These are phyloP conservation scores for Xerocomellus amylosporus DNA, from an alignment of 768 basidiomycete species.

Conservation along the genomic window DNA sequence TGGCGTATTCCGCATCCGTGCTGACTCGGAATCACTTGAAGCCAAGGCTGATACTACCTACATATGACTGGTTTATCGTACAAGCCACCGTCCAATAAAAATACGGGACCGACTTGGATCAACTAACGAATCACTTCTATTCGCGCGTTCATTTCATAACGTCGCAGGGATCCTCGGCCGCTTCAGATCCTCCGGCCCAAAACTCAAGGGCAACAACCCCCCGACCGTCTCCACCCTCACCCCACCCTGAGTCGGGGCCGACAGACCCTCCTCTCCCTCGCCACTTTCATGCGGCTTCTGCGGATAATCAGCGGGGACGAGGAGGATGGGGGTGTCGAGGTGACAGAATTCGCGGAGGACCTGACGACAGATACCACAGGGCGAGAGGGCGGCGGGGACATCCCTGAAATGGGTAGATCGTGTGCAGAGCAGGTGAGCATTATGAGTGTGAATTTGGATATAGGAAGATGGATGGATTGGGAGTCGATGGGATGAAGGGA, in stretches of 20 bases:
- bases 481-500: too few relatives aligned
- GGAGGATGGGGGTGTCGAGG: constrained; percentile 65
- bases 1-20: too few relatives aligned
- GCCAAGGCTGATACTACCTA: too few relatives aligned
- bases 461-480: too few relatives aligned
- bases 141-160: neutral
- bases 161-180: constrained; percentile 33
- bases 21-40: too few relatives aligned
- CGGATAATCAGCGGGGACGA: constrained; percentile 66
- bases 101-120: too few relatives aligned
- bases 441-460: neutral
- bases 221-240: constrained; percentile 65
- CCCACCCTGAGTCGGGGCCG: constrained; percentile 31
- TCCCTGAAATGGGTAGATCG: constrained; percentile 48
- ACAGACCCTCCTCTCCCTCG: constrained; percentile 25
- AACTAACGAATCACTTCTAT: neutral
- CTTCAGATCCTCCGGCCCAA: constrained; percentile 83
- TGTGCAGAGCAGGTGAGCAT: neutral
- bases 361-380: constrained; percentile 94
- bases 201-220: constrained; percentile 78
- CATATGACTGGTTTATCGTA: too few relatives aligned
- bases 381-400: constrained; percentile 63
- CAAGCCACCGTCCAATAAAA: too few relatives aligned
- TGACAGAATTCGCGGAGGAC: constrained; percentile 84
- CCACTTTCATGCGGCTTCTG: constrained; percentile 23